Base-by-base conservation (phyloP, 495 filamentous ascomycete species). In the Hyaloscypha bicolor region DNA sequence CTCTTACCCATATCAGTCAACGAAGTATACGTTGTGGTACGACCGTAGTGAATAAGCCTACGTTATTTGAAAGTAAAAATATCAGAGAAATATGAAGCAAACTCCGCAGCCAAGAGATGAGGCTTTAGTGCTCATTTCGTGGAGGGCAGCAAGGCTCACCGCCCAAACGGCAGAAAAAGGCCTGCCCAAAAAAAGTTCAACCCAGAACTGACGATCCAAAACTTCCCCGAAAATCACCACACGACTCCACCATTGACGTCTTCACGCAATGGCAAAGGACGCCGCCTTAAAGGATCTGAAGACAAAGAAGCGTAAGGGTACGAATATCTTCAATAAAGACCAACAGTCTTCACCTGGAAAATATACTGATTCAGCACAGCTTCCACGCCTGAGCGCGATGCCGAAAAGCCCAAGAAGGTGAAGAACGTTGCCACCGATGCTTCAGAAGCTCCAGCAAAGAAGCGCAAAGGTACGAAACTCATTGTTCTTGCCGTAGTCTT, bases 291-390 rank as follows among this genome's bases (percentile, higher is more conserved):
- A 48, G 16, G 42, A 48, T 19, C 42, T 48, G 42, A 48, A 48
- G 16, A 6, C 42, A 19, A 91, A 87, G 74, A 93, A 93, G 81
- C 83, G 88, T 74, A 93, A 92, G 82, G 85, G 91, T 91, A 82
- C 62, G 79, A 62, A 35, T 77, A 33, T 30, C 29, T 48, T 22
- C 39, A 58, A 48, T 42, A 33, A 12, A n/a, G 55, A 22, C 19
- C 4, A 19, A 48, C 9, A 5, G 21, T 39, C 63, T 64, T 30
- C 67, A 67, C 37, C 21, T 16, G 4, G 21, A 39, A 30, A 56
- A 37, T 39, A 31, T 30, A 9, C 37, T 60, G 51, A 72, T 33
- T 57, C n/a, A 31, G 14, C 21, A 53, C 61, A 71, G 70, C 68
- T 66, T 76, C 71, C 3, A 51, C 51, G 16, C 63, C 72, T 32